phyloP scores from a whole-genome alignment of 352 stramenopile genomes.

The Pythium sukuiense region DNA sequence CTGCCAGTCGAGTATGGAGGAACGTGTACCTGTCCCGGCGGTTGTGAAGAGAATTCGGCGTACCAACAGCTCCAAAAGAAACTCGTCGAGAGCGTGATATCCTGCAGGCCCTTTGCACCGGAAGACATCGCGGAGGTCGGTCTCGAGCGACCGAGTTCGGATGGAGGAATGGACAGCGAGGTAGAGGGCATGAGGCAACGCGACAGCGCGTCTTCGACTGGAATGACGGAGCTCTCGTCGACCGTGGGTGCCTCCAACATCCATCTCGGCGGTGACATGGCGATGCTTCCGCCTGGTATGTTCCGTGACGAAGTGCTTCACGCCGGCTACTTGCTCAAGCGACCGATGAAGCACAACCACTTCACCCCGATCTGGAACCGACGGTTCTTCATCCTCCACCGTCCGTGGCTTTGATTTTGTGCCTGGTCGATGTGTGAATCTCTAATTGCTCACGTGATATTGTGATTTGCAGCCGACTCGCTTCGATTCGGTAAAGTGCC shows the following conservation, averaged over 20 bases:
- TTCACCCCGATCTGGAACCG: constrained; percentile 69
- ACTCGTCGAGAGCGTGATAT: constrained; percentile 56
- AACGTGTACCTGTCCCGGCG: constrained; percentile 56
- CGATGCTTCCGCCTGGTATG: constrained; percentile 18
- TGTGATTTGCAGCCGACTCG: constrained; percentile 39
- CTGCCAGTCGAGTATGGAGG: constrained; percentile 75
- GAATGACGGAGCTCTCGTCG: constrained; percentile 8
- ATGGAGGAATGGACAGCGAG: constrained; percentile 8
- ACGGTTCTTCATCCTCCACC: constrained; percentile 72
- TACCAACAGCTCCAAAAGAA: constrained; percentile 60
- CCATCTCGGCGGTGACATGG: constrained; percentile 4
- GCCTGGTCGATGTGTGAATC: background rate
- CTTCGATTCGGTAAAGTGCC: constrained; percentile 71
- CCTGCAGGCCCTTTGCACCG: constrained; percentile 43
- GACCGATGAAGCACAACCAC: constrained; percentile 86
- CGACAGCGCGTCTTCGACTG: constrained; percentile 22
- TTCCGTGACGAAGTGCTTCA: constrained; percentile 73
- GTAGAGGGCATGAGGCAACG: constrained; percentile 9
- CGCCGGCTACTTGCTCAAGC: constrained; percentile 79
- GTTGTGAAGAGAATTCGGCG: constrained; percentile 63
- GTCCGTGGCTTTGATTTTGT: constrained; percentile 21
- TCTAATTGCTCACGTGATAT: background rate
- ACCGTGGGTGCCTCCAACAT: background rate
- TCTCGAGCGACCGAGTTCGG: background rate
- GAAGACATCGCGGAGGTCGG: constrained; percentile 28